Conservation (phyloP, 2,329 filamentous ascomycete genomes). For the Colletotrichum kahawae region DNA sequence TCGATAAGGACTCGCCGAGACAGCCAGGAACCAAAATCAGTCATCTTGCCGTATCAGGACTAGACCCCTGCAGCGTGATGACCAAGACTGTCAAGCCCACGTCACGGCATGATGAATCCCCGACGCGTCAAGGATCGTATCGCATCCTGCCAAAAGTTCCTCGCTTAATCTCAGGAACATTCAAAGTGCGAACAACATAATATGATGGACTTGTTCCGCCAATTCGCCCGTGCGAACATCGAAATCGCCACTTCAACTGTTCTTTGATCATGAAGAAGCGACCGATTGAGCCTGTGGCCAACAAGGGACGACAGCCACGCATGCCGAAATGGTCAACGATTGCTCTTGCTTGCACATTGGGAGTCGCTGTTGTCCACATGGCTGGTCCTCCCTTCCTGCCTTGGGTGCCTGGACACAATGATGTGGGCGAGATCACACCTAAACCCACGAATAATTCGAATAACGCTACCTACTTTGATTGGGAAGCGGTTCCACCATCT, state of each 20-base stretch:
- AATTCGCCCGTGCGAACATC: neutral
- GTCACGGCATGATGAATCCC: neutral
- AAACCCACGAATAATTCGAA: neutral
- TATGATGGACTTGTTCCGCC: neutral
- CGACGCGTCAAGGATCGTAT: neutral
- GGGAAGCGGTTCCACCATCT: constrained; percentile 37
- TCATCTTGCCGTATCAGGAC: neutral
- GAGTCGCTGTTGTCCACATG: neutral
- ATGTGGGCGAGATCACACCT: neutral
- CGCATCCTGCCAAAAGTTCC: neutral
- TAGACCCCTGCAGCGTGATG: neutral
- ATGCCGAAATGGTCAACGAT: neutral
- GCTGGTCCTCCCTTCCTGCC: neutral
- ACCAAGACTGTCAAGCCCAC: neutral
- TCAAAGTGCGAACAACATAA: neutral
- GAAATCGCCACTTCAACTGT: neutral
- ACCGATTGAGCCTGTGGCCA: neutral
- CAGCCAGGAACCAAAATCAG: neutral
- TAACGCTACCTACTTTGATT: constrained; percentile 33
- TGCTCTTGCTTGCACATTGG: neutral
- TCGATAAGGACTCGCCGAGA: neutral
- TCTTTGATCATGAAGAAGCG: neutral
- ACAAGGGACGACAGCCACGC: neutral
- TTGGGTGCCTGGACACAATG: neutral
- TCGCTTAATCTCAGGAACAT: neutral